Conservation (phyloP, 192 early-diverging fungal genomes). For the Mortierella alpina region DNA sequence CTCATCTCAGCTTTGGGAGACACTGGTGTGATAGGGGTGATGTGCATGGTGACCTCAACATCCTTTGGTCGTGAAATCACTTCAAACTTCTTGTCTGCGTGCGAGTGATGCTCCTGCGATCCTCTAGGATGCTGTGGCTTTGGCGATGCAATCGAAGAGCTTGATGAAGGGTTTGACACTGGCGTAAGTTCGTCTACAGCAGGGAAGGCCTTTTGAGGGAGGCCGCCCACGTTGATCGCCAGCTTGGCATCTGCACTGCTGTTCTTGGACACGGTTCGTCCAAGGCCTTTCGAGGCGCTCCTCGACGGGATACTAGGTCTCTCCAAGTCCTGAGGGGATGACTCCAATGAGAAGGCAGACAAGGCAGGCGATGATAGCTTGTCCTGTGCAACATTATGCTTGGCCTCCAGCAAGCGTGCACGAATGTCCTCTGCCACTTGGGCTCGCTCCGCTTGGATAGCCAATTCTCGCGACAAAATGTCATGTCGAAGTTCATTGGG, state of each 20-base stretch:
- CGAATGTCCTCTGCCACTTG: conserved; percentile 42
- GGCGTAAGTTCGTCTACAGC: conserved; percentile 34
- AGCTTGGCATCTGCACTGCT: conserved; percentile 10
- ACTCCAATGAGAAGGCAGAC: conserved; percentile 40
- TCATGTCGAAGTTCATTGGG: conserved; percentile 45
- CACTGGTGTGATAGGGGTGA: conserved; percentile 43
- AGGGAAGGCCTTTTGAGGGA: conserved; percentile 8
- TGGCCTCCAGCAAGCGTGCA: conserved; percentile 14
- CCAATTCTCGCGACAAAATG: conserved; percentile 28
- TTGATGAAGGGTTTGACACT: conserved; percentile 33
- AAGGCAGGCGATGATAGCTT: background rate
- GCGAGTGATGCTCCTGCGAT: background rate
- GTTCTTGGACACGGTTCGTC: conserved; percentile 32
- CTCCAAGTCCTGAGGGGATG: conserved; percentile 40
- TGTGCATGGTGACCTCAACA: conserved; percentile 28
- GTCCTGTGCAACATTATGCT: background rate
- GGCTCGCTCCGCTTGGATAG: conserved; percentile 34
- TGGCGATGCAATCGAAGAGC: conserved; percentile 23
- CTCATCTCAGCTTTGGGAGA: conserved; percentile 37
- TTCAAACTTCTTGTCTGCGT: conserved; percentile 4
- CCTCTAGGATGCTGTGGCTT: conserved; percentile 5
- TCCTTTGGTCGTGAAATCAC: conserved; percentile 27
- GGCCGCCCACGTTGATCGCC: conserved; percentile 34
- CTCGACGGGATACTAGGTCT: conserved; percentile 37
- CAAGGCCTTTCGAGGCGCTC: conserved; percentile 39